Conservation (phyloP, 31 red algal genomes). For the Odonthalia washingtoniensis region DNA sequence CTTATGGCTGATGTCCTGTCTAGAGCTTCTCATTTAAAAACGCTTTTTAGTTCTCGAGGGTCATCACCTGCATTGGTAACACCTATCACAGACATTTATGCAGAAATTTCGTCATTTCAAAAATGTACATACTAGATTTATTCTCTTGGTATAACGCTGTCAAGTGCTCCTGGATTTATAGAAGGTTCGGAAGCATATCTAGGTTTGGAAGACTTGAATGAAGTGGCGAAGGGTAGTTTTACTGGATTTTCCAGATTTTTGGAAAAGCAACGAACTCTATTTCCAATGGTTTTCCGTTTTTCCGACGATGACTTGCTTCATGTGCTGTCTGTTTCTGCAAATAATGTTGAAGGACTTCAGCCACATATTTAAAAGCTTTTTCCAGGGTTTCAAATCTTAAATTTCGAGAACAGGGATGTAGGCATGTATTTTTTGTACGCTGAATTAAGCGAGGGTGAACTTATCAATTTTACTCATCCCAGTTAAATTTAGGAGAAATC, state of each 20-base stretch:
- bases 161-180: slow-evolving; percentile 71
- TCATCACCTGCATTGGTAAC: slow-evolving; percentile 9
- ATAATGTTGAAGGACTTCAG: slow-evolving; percentile 48
- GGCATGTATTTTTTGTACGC: slow-evolving; percentile 29
- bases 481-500: not conserved
- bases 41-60: slow-evolving; percentile 52
- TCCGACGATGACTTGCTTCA: slow-evolving; percentile 79
- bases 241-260: slow-evolving; percentile 71
- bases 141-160: slow-evolving; percentile 46
- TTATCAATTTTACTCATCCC: slow-evolving; percentile 42
- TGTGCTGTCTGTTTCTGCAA: slow-evolving; percentile 61
- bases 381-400: slow-evolving; percentile 51
- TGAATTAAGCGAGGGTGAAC: slow-evolving; percentile 69
- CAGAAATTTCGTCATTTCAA: slow-evolving; percentile 71
- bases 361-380: slow-evolving; percentile 61
- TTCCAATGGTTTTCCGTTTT: slow-evolving; percentile 80
- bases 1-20: slow-evolving; percentile 75
- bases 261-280: slow-evolving; percentile 72
- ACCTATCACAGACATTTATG: slow-evolving; percentile 61
- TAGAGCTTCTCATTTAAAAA: slow-evolving; percentile 68
- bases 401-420: slow-evolving; percentile 5
- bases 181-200: slow-evolving; percentile 64
- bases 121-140: slow-evolving; percentile 72
- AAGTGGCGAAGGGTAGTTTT: slow-evolving; percentile 52
- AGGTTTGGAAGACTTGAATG: slow-evolving; percentile 60